phyloP scores from a whole-genome alignment of 352 stramenopile species.

The Thalassiosira mediterranea region DNA sequence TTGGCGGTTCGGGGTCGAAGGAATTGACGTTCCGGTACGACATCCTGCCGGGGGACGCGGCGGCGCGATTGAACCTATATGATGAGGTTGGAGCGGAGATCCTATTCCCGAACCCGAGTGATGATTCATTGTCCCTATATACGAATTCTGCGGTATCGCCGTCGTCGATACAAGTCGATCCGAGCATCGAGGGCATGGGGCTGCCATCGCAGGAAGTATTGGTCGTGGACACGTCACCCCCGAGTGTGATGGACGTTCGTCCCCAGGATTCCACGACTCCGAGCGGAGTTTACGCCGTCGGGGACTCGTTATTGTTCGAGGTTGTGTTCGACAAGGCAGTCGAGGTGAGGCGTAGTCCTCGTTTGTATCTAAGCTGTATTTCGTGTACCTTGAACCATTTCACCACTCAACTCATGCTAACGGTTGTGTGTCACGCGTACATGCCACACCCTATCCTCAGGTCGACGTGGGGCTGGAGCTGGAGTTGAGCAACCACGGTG shows the following conservation, averaged over 20 bases:
- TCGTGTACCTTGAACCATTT: too few relatives aligned
- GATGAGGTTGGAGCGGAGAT: constrained; percentile 26
- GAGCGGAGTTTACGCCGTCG: constrained; percentile 54
- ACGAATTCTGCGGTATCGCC: constrained; percentile 30
- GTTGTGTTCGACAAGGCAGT: constrained; percentile 69
- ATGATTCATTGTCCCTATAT: constrained; percentile 42
- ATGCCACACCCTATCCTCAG: too few relatives aligned
- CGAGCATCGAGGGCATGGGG: constrained; percentile 25
- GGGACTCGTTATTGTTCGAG: constrained; percentile 58
- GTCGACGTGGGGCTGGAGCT: constrained; percentile 54
- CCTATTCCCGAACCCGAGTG: constrained; percentile 19
- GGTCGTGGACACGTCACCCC: constrained; percentile 52
- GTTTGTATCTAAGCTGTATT: background rate
- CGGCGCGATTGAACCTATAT: constrained; percentile 34
- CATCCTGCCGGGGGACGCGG: constrained; percentile 47
- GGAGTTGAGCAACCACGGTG: constrained; percentile 25
- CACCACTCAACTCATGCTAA: background rate
- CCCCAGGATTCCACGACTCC: constrained; percentile 51
- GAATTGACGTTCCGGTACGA: constrained; percentile 50
- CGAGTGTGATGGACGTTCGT: constrained; percentile 37
- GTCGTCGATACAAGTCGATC: constrained; percentile 42
- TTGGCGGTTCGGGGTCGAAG: constrained; percentile 44
- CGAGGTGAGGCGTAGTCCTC: constrained; percentile 26
- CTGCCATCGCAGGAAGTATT: constrained; percentile 36
- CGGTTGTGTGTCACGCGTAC: too few relatives aligned